Base-by-base conservation (phyloP, 768 basidiomycete genomes). In the Rhodotorula paludigena region DNA sequence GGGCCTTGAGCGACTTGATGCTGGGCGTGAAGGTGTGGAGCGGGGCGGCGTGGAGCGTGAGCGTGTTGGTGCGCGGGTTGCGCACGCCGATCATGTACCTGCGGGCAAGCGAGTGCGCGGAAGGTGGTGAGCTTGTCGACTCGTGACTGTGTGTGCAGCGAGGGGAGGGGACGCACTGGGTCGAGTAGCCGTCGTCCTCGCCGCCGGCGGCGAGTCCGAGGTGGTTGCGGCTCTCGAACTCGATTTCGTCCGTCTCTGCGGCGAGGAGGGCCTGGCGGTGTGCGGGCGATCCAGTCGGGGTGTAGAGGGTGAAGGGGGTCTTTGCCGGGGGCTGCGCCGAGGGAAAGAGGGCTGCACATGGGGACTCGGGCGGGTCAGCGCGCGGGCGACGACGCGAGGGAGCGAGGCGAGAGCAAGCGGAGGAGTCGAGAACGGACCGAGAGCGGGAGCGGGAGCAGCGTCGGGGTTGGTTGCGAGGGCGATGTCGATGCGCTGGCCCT, bases 61-160 rank as follows among this genome's bases (percentile, higher is more conserved):
- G 81, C n/a, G 82, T 82, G 53, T 85, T 84, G 25, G 87, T 90
- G 51, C 83, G 81, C 61, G 86, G 89, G 79, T 92, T 87, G 76
- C 87, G 88, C 30, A 94, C 81, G 8, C 87, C 92, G 32, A 96
- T 79, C 48, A 93, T 80, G 77, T 98, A 98, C 74, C 91, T 89
- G 32, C 28, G 23, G n/a, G 18, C 36, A 20, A 2, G 4, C 21
- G 28, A 15, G n/a, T 3, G 33, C 35, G 30, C 0, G 5, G 35
- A 36, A 6, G 18, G 15, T 2, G 7, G 36, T 38, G 52, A 35
- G 60, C 11, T 30, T 36, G 25, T 30, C 42, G 52, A 57, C 28
- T 48, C 14, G 42, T 28, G 16, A 25, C 44, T 28, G 30, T 2
- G 20, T 5, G 35, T 32, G 35, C 20, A 10, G 25, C 30, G 30